phyloP scores from a whole-genome alignment of 441 rosid species.

The Syzygium syzygioides region DNA sequence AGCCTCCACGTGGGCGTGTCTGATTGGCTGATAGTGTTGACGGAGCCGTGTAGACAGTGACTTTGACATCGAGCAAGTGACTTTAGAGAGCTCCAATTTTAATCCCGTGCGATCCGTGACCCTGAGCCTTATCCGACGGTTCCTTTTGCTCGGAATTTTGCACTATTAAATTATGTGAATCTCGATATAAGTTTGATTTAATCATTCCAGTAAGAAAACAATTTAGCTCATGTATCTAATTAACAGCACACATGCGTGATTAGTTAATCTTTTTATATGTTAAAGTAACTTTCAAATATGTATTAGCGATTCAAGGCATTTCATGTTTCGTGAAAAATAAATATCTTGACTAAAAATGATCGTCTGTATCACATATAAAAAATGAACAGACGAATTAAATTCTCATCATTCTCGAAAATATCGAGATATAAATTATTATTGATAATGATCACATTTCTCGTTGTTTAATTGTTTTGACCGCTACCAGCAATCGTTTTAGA shows the following conservation, averaged over 20 bases:
- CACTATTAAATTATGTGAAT: background rate
- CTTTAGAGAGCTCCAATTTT: background rate
- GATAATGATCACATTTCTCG: background rate
- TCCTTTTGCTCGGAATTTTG: background rate
- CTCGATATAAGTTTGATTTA: background rate
- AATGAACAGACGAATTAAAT: background rate
- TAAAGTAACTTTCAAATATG: no score
- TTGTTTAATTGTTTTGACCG: no score
- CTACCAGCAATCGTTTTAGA: no score
- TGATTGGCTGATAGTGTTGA: background rate
- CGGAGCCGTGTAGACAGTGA: background rate
- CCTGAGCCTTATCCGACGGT: background rate
- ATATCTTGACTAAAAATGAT: no score
- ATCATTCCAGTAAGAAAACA: background rate
- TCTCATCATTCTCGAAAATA: no score
- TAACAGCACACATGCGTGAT: background rate
- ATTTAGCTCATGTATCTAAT: background rate
- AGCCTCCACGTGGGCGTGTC: background rate
- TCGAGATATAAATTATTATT: no score
- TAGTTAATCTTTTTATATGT: background rate
- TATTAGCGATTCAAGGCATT: no score
- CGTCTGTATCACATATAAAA: no score
- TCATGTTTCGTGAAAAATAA: accelerated
- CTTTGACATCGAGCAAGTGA: background rate
- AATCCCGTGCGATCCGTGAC: background rate